These are phyloP conservation scores for Skeletonema grethae DNA, from an alignment of 108 stramenopile genomes.

Conservation along the genomic window DNA sequence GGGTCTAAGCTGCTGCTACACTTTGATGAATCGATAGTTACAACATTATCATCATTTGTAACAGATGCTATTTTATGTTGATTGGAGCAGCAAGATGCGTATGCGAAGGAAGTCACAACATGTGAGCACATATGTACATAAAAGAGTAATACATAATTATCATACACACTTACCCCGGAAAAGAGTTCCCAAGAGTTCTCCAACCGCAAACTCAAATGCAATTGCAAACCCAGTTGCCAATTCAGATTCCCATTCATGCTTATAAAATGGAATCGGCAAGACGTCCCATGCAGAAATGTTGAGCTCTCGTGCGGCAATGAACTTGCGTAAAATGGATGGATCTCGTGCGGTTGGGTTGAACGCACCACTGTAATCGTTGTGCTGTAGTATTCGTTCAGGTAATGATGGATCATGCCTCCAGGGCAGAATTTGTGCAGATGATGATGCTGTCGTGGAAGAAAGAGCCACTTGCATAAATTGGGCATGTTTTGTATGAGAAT, in stretches of 20 bases:
- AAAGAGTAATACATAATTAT: not conserved
- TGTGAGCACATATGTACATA: not conserved
- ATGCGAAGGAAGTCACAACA: not conserved
- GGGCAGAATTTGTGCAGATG: constrained; percentile 15
- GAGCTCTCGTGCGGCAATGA: constrained; percentile 34
- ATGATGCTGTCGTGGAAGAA: not conserved
- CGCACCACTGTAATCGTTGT: constrained; percentile 39
- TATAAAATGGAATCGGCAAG: constrained; percentile 30
- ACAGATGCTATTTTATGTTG: not conserved
- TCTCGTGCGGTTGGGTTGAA: constrained; percentile 30
- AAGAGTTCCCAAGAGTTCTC: constrained; percentile 6
- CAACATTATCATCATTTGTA: constrained; percentile 10
- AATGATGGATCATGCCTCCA: constrained; percentile 33
- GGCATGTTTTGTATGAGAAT: not conserved
- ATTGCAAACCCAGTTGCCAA: constrained; percentile 26
- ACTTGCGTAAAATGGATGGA: constrained; percentile 27
- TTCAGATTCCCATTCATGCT: constrained; percentile 36
- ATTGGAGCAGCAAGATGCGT: not conserved
- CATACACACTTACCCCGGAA: constrained; percentile 1
- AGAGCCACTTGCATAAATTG: not conserved
- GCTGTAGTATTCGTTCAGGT: constrained; percentile 13
- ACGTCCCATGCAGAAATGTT: constrained; percentile 33
- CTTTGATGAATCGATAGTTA: constrained; percentile 4
- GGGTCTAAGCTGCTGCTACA: not conserved
- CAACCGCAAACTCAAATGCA: constrained; percentile 26